phyloP scores from a whole-genome alignment of 2,329 filamentous ascomycete genomes.

The Aspergillus flavus region DNA sequence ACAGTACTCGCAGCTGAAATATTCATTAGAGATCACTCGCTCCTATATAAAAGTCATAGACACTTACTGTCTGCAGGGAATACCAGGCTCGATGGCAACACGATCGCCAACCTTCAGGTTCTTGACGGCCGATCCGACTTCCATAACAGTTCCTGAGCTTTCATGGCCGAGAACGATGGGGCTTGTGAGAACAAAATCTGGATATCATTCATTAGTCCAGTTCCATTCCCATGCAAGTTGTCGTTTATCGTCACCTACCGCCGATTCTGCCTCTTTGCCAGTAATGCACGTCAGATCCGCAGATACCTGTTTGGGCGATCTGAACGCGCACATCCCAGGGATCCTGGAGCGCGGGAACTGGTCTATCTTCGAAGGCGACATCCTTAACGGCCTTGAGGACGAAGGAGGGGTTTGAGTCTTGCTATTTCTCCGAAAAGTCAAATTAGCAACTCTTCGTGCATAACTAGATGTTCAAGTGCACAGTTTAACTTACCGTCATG shows the following conservation, averaged over 20 bases:
- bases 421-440: neutral
- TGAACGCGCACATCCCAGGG: slow-evolving; percentile 48
- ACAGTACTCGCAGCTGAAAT: slow-evolving; percentile 24
- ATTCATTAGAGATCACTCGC: neutral
- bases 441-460: neutral
- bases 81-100: slow-evolving; percentile 30
- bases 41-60: neutral
- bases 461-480: neutral
- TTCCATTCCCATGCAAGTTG: rapidly evolving
- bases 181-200: slow-evolving; percentile 46
- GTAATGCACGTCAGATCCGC: slow-evolving; percentile 51
- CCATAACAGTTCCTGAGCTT: slow-evolving; percentile 26
- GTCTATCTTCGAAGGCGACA: slow-evolving; percentile 49
- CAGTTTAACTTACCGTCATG: neutral
- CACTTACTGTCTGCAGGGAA: slow-evolving; percentile 40
- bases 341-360: slow-evolving; percentile 41
- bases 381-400: slow-evolving; percentile 51
- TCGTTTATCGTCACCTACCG: slow-evolving; percentile 11
- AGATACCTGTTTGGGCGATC: slow-evolving; percentile 52
- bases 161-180: slow-evolving; percentile 42
- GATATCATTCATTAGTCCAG: neutral
- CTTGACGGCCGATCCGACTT: slow-evolving; percentile 25
- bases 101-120: slow-evolving; percentile 26
- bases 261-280: slow-evolving; percentile 49
- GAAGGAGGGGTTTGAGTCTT: slow-evolving; percentile 41